Evolutionary conservation across 2,329 filamentous ascomycete species (phyloP), one percentile per base, ranked within the genome.

Genomic region (Podosphaera fusca): DNA sequence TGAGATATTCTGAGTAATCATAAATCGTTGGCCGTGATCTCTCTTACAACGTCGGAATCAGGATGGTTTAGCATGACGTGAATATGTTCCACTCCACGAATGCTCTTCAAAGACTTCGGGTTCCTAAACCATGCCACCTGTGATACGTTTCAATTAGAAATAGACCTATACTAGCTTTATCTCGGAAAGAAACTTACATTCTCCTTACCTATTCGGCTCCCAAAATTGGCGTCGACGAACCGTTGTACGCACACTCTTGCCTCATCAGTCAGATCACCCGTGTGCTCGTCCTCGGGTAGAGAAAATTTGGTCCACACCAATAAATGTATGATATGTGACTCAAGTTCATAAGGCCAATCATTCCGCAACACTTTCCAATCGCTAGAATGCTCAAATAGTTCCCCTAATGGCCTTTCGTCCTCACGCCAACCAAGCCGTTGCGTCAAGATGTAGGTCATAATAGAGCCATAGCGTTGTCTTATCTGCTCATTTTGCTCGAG

Each of bases 281-380:
- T 71, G 12, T 58, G 65, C 3, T 70, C 69, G 63, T 92, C 82
- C 58, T 88, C 84, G 56, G 80, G 75, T 31, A 95, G 73, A 53
- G 77, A 74, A 65, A 94, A 95, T 69, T 95, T 95, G 53, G 85
- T 92, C 90, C 90, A 96, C 10, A 95, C 80, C 4, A 95, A 86
- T 2, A 95, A 73, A 67, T 95, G 90, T 14, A 86, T 78, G 61
- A 95, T 89, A 55, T 77, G 75, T 52, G 73, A 66, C 63, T 92
- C 87, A 56, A 95, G 74, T 0, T 87, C 88, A 65, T 95, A 96
- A 0, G 90, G 90, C 86, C 88, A 95, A 74, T 96, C 89, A 66
- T 96, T 96, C 70, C 78, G 79, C 46, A 95, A 69, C 53, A 94
- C 81, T 68, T 81, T 87, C 64, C 82, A 71, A 65, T 92, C 84